phyloP scores from a whole-genome alignment of 2,329 filamentous ascomycete genomes.

The Sclerotiophoma versabilis region DNA sequence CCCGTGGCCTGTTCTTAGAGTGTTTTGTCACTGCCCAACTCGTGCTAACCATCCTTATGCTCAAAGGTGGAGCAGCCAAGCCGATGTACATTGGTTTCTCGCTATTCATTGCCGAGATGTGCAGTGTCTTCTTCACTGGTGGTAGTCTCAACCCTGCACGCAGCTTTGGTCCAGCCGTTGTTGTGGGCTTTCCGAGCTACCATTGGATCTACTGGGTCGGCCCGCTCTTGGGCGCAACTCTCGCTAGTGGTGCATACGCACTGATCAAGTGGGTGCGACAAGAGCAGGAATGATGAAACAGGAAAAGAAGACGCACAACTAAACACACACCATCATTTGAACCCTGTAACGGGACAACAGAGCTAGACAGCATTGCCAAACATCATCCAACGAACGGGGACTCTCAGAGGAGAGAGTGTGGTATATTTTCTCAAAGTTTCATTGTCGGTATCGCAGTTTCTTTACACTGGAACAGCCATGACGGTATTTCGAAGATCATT shows the following conservation, averaged over 20 bases:
- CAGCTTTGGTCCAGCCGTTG: constrained; percentile 55
- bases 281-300: constrained; percentile 4
- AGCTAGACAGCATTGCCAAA: background rate
- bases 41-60: constrained; percentile 57
- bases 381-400: background rate
- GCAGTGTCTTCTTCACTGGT: constrained; percentile 56
- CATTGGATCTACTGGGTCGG: constrained; percentile 56
- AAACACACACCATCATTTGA: background rate
- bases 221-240: constrained; percentile 48
- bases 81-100: constrained; percentile 74
- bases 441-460: constrained; percentile 6
- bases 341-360: background rate
- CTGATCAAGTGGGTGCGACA: constrained; percentile 46
- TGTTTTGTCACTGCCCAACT: constrained; percentile 46
- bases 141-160: constrained; percentile 57
- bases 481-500: background rate
- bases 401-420: background rate
- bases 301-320: background rate
- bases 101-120: constrained; percentile 67
- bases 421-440: background rate
- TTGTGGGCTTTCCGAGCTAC: constrained; percentile 48
- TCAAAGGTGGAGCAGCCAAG: constrained; percentile 68
- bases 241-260: constrained; percentile 57
- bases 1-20: constrained; percentile 38
- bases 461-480: constrained; percentile 2